phyloP scores from a whole-genome alignment of 2,329 filamentous ascomycete species.

The Nemania diffusa region DNA sequence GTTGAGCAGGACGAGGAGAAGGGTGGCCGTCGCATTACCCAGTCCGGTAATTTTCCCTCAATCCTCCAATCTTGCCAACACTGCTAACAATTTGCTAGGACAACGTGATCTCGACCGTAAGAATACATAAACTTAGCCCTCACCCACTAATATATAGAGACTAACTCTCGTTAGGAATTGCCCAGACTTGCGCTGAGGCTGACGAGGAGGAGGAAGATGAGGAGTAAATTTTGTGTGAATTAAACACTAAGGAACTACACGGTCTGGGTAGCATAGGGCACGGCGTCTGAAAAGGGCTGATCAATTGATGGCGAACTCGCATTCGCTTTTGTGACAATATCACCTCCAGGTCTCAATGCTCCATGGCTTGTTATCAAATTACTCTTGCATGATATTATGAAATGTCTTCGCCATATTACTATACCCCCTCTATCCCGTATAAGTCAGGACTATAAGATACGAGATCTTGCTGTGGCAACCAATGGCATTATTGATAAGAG shows the following conservation, averaged over 20 bases:
- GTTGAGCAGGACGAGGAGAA: slow-evolving; percentile 98
- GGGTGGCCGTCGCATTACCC: slow-evolving; percentile 97
- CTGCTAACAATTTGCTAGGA: slow-evolving; percentile 33
- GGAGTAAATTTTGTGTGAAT: slow-evolving; percentile 62
- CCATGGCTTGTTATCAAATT: slow-evolving; percentile 10
- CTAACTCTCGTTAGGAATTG: slow-evolving; percentile 65
- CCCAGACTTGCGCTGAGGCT: slow-evolving; percentile 80
- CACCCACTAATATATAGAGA: slow-evolving; percentile 9
- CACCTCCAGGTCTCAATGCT: slow-evolving; percentile 6
- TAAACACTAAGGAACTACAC: slow-evolving; percentile 36
- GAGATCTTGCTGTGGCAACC: background rate
- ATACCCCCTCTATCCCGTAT: background rate
- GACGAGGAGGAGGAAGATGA: slow-evolving; percentile 74
- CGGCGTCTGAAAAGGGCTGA: slow-evolving; percentile 50
- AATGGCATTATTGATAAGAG: background rate
- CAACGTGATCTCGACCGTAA: slow-evolving; percentile 97
- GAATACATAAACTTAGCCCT: slow-evolving; percentile 38
- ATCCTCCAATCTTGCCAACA: background rate
- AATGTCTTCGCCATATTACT: background rate
- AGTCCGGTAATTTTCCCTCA: slow-evolving; percentile 69
- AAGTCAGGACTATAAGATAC: background rate
- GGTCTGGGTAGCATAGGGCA: slow-evolving; percentile 49
- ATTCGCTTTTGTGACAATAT: slow-evolving; percentile 36
- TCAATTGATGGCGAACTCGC: slow-evolving; percentile 39
- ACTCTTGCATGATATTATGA: slow-evolving; percentile 7